Evolutionary conservation across 2,329 filamentous ascomycete species (phyloP).

Genomic region (Lasiodiplodia sp.): DNA sequence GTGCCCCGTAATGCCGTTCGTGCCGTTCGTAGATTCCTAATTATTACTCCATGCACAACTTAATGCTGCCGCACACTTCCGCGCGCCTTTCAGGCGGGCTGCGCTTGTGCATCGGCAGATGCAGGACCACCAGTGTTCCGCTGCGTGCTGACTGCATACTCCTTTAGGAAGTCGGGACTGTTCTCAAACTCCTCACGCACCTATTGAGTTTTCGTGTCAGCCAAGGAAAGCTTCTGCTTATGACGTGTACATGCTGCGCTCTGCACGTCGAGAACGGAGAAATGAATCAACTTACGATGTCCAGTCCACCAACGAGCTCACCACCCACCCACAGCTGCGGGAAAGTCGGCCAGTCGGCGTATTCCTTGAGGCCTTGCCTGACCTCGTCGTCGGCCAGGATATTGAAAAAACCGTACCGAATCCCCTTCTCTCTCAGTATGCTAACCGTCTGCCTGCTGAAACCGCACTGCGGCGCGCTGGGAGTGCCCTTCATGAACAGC

Average conservation of each 20-base stretch:
- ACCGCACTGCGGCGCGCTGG: constrained; percentile 84
- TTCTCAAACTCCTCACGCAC: constrained; percentile 92
- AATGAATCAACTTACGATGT: constrained; percentile 11
- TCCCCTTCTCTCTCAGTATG: constrained; percentile 84
- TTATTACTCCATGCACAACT: not conserved
- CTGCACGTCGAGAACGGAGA: constrained; percentile 13
- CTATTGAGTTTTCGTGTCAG: constrained; percentile 56
- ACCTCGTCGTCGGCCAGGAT: constrained; percentile 98
- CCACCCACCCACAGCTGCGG: constrained; percentile 93
- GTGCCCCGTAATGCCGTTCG: not conserved
- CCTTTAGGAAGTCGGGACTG: constrained; percentile 80
- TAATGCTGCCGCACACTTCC: not conserved
- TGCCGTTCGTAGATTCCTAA: not conserved
- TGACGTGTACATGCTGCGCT: not conserved
- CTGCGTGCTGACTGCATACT: constrained; percentile 62
- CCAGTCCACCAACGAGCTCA: constrained; percentile 74
- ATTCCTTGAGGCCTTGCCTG: constrained; percentile 93
- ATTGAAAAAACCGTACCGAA: constrained; percentile 99
- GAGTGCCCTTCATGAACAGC: constrained; percentile 99
- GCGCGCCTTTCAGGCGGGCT: constrained; percentile 32
- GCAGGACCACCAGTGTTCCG: constrained; percentile 33
- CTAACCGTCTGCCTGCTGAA: constrained; percentile 91
- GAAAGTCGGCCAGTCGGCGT: constrained; percentile 98
- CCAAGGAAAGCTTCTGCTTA: not conserved
- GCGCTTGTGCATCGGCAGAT: constrained; percentile 34